These are phyloP conservation scores for Tarenaya hassleriana DNA, from an alignment of 345 rosid genomes.

Conservation along the genomic window DNA sequence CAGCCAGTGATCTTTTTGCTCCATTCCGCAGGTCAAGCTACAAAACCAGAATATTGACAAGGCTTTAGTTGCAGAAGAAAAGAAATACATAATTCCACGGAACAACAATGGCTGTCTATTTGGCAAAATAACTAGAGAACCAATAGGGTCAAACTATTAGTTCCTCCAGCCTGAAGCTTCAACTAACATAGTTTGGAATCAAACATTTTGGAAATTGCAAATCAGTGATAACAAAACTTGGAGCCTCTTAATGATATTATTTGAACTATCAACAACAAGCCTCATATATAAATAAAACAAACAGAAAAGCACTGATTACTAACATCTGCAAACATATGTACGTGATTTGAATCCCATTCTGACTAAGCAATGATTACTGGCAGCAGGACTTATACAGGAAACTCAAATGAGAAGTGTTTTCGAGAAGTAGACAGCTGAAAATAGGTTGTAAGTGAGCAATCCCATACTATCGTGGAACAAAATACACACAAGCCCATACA, in stretches of 20 bases:
- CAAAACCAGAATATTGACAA: conserved; percentile 22
- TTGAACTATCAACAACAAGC: not conserved
- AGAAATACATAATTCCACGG: not conserved
- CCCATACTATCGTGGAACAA: too few species aligned
- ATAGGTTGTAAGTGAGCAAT: too few species aligned
- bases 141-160: too few species aligned
- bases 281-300: conserved; percentile 2
- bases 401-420: not conserved
- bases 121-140: not conserved
- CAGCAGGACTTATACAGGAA: not conserved
- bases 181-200: too few species aligned
- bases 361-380: not conserved
- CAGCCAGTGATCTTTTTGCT: conserved; percentile 73
- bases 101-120: not conserved
- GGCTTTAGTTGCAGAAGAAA: conserved; percentile 16
- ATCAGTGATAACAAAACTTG: not conserved
- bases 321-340: not conserved
- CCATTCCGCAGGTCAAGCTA: conserved; percentile 97
- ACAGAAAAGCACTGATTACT: not conserved
- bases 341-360: not conserved
- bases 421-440: not conserved
- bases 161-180: too few species aligned
- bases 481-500: too few species aligned
- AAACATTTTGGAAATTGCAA: not conserved
- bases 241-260: too few species aligned